Base-by-base conservation (phyloP, 2,329 filamentous ascomycete genomes). In the Fusarium staphyleae region DNA sequence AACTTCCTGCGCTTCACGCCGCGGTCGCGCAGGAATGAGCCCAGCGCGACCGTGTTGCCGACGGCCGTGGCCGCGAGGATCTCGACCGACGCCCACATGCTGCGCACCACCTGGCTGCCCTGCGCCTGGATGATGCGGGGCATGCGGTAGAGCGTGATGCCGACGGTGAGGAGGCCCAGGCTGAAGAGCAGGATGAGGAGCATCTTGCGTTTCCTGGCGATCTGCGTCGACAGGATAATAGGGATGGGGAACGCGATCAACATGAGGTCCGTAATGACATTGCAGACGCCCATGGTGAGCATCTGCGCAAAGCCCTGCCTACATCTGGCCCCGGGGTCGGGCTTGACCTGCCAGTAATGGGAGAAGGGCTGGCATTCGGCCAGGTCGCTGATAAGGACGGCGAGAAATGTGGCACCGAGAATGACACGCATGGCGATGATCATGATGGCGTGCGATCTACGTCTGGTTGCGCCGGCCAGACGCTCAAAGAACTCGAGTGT, bases 401-500 rank as follows among this genome's bases (percentile, higher is more conserved):
- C 90, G 55, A 91, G 51, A 62, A 96, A 92, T 1, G 93, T 96
- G 5, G 84, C 75, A 14, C 81, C 75, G 1, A 96, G 83, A 48
- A 89, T 88, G 67, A 83, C 83, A 49, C 91, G 84, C 60, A 96
- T 89, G 55, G 83, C 78, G 41, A 85, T 78, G 16, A 96, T 78
- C 13, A 86, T 84, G 40, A 85, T 70, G 51, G 90, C 85, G 69
- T 95, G 90, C 11, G 87, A 86, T 44, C 81, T 81, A 52, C 87
- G 86, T 86, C 91, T 95, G 46, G 90, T 89, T 32, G 87, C 86
- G 40, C 86, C 86, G 4, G 90, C 93, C 47, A 96, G 83, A 47
- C 93, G 88, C 70, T 88, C 89, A 66, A 97, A 86, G 69, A 96
- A 97, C 70, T 96, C 91, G 50, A 91, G 88, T 29, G 96, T 89